Conservation (phyloP, 129 eudicot genomes). For the Centrapalus pauciflorus region DNA sequence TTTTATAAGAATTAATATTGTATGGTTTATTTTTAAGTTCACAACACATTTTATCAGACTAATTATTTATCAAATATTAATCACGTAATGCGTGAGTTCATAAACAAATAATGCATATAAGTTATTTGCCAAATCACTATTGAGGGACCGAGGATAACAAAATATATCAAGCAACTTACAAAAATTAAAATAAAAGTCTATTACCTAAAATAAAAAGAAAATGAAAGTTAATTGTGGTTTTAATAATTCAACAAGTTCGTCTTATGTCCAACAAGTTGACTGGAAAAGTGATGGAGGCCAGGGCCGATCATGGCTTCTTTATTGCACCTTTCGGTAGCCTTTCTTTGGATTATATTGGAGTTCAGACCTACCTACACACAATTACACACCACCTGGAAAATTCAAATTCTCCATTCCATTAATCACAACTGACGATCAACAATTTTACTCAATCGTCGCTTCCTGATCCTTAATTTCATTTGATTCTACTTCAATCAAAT, state of each 20-base stretch:
- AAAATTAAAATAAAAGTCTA: too few species aligned
- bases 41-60: too few species aligned
- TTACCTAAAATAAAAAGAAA: too few species aligned
- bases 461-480: background rate
- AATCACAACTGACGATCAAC: background rate
- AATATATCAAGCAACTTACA: too few species aligned
- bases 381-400: constrained; percentile 3
- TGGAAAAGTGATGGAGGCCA: background rate
- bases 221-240: too few species aligned
- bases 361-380: constrained; percentile 10
- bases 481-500: constrained; percentile 5
- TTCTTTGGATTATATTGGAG: background rate
- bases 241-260: background rate
- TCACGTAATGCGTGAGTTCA: too few species aligned
- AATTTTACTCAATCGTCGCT: background rate
- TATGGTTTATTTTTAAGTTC: too few species aligned
- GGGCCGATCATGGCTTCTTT: constrained; percentile 17
- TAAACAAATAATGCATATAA: too few species aligned
- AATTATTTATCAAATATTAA: too few species aligned
- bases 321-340: constrained; percentile 25
- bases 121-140: too few species aligned
- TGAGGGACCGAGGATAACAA: too few species aligned
- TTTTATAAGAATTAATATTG: too few species aligned
- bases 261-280: constrained; percentile 11
- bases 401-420: background rate